Base-by-base conservation (phyloP, 768 basidiomycete species). In the Boletales sp. region DNA sequence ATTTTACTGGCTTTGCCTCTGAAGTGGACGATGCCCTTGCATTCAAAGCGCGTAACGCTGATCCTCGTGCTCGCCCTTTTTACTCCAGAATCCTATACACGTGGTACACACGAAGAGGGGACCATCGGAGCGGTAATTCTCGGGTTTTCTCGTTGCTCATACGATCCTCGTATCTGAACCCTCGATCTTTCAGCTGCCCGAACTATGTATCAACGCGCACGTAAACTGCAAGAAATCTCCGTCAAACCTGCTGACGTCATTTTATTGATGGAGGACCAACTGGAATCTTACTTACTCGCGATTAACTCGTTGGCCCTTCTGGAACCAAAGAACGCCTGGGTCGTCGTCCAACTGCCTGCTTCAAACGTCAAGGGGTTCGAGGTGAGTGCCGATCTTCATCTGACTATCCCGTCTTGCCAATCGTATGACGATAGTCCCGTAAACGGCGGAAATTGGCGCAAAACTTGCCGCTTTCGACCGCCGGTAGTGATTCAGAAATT, bases 51-150 rank as follows among this genome's bases (percentile, higher is more conserved):
- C 82, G 94, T 53, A 95, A 97, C 66, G 86, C 86, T 15, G 91
- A 99, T 70, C 93, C 95, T 43, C 81, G 90, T 39, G 71, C 84
- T 35, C 80, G 77, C 34, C 94, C 94, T 0, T 85, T 83, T 62
- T 98, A 95, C 72, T 85, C 92, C 33, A 81, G 83, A 60, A 90
- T 98, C 47, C 71, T 98, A n/a, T 95, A 96, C 69, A 86, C 91
- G 41, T 98, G 93, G 93, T 87, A 93, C 66, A 80, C 87, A 58
- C 77, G 80, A 49, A 77, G 90, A 65, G 89, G 90, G 25, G 93
- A 97, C 66, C 93, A 94, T 70, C 82, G 92, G 45, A 92, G 82
- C 65, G 96, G 95, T 94, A 66, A 68, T 82, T 75, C 54, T 51
- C 39, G 30, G 36, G 32, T 37, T 62, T 46, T 46, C 21, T 51